These are phyloP conservation scores for Aspergillus ustus DNA, from an alignment of 2,329 filamentous ascomycete genomes.

Conservation along the genomic window DNA sequence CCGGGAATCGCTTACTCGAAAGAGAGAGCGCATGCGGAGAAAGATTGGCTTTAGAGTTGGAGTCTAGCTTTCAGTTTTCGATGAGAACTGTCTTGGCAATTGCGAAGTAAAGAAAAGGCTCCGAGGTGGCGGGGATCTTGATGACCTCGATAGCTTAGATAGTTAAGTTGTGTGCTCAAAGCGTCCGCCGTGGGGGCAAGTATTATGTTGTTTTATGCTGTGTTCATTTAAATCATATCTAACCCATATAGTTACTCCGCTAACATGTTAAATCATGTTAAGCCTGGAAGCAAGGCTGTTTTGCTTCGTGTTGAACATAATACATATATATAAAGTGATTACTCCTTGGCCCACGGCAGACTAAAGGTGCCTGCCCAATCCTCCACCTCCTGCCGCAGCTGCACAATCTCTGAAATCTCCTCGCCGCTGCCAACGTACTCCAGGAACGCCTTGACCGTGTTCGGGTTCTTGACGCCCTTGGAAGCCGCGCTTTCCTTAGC, in stretches of 20 bases:
- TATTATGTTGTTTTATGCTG: neutral
- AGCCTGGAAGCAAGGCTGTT: neutral
- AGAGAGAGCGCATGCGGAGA: neutral
- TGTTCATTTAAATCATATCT: neutral
- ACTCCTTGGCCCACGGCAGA: conserved; percentile 75
- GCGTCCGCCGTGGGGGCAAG: too few species aligned
- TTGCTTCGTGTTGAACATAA: conserved; percentile 24
- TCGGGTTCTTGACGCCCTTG: conserved; percentile 87
- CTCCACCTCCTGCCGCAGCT: conserved; percentile 86
- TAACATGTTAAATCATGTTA: neutral
- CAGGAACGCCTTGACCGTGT: conserved; percentile 99
- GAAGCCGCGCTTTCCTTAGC: conserved; percentile 75
- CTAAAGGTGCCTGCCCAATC: conserved; percentile 89
- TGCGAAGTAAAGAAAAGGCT: neutral
- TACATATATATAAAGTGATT: conserved; percentile 32
- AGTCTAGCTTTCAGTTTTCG: neutral
- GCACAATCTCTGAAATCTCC: conserved; percentile 80
- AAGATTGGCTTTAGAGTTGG: neutral
- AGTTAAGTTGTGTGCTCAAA: too few species aligned
- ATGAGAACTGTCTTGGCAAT: neutral
- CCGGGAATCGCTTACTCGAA: conserved; percentile 5
- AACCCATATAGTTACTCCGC: neutral
- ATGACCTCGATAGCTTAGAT: neutral
- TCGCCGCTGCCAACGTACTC: conserved; percentile 81
- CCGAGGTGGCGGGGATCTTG: neutral